Evolutionary conservation across 2,329 filamentous ascomycete genomes (phyloP), one percentile per base, ranked within the genome.

Genomic region (Dryadomyces sulphureus): DNA sequence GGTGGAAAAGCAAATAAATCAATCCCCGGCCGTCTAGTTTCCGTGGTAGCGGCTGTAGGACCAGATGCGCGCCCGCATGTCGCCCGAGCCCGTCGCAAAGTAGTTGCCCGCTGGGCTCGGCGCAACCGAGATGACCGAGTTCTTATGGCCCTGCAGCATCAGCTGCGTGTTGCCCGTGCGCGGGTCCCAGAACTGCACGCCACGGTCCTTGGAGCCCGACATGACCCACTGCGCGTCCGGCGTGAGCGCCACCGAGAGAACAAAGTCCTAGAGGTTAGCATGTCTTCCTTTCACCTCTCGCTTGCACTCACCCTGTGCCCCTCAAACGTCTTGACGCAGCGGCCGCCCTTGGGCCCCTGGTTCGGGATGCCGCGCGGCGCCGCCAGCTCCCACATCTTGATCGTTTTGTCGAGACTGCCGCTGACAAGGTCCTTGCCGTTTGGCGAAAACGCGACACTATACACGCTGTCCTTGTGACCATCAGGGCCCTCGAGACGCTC

Each of bases 101-200:
- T 87, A 81, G 52, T 80, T 79, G 48, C 88, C 89, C 32, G 77
- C 80, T 16, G 92, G 92, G 63, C 88, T 94, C 20, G 92, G 92
- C 1, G 92, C 90, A 45, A 98, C 92, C 3, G 89, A 95, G 57
- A 96, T 96, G 56, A 98, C 92, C 11, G 87, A 94, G 66, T 96
- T 96, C 73, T 96, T 96, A 63, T 98, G 92, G 22, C 92, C 92
- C 64, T 96, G 92, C 51, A 98, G 75, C 92, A 96, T 96, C 61
- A 98, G 82, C 66, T 96, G 90, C 1, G 90, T 93, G 54, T 85
- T 82, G 32, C 90, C 92, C 19, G 88, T 95, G 56, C 82, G 77
- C 19, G 92, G 90, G 59, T 98, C 90, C 92, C 92, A 98, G 72
- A 98, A 96, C 61, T 96, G 92, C 20, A 98, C 92, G 42, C 92